These are phyloP conservation scores for Agrocybe chaxingu DNA, from an alignment of 768 basidiomycete species.

Conservation along the genomic window DNA sequence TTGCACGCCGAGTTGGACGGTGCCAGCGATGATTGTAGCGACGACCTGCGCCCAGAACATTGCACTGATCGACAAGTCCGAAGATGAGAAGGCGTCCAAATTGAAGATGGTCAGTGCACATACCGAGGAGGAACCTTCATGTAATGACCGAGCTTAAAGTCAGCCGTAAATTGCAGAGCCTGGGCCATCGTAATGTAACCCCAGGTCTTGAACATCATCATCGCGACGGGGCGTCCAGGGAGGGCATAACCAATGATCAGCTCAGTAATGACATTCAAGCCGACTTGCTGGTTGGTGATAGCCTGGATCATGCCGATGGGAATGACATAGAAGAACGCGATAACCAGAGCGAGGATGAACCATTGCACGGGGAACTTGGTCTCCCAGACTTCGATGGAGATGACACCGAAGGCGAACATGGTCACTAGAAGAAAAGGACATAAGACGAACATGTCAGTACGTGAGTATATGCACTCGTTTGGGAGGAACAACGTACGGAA, in stretches of 20 bases:
- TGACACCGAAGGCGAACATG: constrained; percentile 67
- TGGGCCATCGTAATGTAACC: constrained; percentile 72
- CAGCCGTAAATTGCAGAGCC: constrained; percentile 65
- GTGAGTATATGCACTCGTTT: not conserved
- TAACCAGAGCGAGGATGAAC: constrained; percentile 68
- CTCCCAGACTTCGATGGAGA: constrained; percentile 73
- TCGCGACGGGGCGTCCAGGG: constrained; percentile 75
- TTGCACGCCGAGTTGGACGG: constrained; percentile 74
- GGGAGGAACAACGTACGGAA: constrained; percentile 42
- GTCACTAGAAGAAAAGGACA: constrained; percentile 27
- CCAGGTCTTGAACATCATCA: constrained; percentile 87
- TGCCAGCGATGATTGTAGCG: constrained; percentile 66
- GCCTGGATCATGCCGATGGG: constrained; percentile 67
- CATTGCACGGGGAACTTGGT: constrained; percentile 64
- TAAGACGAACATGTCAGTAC: not conserved
- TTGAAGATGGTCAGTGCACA: not conserved
- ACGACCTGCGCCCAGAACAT: constrained; percentile 75
- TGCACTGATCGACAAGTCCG: constrained; percentile 16
- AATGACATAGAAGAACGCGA: constrained; percentile 66
- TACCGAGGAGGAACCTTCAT: constrained; percentile 72
- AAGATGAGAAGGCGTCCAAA: not conserved
- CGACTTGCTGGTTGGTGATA: constrained; percentile 79
- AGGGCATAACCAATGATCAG: constrained; percentile 77
- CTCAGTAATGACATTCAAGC: constrained; percentile 75
- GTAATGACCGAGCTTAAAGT: constrained; percentile 80